Evolutionary conservation across 1,284 basidiomycete species (phyloP).

Genomic region (Pseudozyma sp.): DNA sequence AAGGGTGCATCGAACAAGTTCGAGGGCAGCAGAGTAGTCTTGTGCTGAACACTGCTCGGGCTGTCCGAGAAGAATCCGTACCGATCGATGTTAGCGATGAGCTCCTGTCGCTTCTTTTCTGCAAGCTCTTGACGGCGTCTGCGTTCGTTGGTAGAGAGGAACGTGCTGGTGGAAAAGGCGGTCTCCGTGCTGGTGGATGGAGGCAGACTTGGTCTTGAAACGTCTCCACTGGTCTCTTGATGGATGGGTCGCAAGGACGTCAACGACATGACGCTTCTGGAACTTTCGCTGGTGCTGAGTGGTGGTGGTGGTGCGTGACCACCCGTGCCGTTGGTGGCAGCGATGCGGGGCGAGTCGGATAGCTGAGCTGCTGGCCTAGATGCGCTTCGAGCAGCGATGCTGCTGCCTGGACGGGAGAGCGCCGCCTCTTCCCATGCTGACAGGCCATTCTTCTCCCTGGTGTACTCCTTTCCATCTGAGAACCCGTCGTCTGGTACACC

Average conservation of each 20-base stretch:
- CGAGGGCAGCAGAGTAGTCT: constrained; percentile 20
- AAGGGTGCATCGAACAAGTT: constrained; percentile 29
- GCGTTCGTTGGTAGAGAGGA: constrained; percentile 42
- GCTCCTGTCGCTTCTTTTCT: constrained; percentile 43
- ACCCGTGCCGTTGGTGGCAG: background rate
- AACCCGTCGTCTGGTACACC: constrained; percentile 63
- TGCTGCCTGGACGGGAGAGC: constrained; percentile 25
- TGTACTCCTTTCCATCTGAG: constrained; percentile 63
- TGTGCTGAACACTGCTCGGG: constrained; percentile 22
- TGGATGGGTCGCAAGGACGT: background rate
- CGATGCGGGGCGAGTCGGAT: background rate
- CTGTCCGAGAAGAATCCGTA: constrained; percentile 51
- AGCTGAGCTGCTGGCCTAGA: background rate
- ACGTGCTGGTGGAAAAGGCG: constrained; percentile 10
- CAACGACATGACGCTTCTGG: constrained; percentile 8
- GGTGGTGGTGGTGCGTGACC: constrained; percentile 7
- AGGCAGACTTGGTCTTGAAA: background rate
- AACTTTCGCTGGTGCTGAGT: constrained; percentile 11
- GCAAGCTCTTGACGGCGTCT: constrained; percentile 33
- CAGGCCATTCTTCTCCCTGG: constrained; percentile 50
- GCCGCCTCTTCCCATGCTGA: constrained; percentile 52
- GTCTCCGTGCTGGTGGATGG: constrained; percentile 16
- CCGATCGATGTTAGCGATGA: constrained; percentile 52
- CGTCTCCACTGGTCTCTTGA: background rate
- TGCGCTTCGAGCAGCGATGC: background rate